A percentile compares a stretch with the other conserved stretches of the same genome.
Conservation (phyloP, 352 stramenopile species). For the Pythium aquatile region DNA sequence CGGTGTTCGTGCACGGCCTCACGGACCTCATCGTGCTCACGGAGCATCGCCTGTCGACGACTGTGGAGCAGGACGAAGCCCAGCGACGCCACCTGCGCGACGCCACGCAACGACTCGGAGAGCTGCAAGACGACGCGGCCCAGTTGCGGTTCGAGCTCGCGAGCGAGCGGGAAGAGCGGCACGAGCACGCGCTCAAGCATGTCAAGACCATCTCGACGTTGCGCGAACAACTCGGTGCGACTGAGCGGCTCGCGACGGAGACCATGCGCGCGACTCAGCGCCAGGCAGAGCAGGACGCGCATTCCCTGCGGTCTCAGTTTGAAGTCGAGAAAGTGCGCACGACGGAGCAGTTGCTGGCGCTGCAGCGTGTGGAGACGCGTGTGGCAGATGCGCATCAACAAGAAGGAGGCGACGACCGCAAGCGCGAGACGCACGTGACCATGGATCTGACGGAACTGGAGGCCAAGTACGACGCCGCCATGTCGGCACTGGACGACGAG, state of each 20-base stretch:
- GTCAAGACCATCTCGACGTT: conserved; percentile 35
- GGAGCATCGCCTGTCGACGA: conserved; percentile 42
- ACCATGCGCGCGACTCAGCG: conserved; percentile 34
- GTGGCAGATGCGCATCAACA: conserved; percentile 43
- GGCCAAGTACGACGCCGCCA: conserved; percentile 48
- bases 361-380: conserved; percentile 31
- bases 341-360: conserved; percentile 35
- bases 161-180: conserved; percentile 34
- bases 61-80: conserved; percentile 54
- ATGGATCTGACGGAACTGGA: conserved; percentile 50
- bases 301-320: conserved; percentile 37
- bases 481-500: conserved; percentile 40
- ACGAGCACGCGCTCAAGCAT: conserved; percentile 32
- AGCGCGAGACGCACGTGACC: conserved; percentile 36
- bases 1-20: conserved; percentile 35
- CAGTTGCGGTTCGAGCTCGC: conserved; percentile 63
- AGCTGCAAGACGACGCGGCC: conserved; percentile 58
- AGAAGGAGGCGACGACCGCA: conserved; percentile 49
- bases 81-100: conserved; percentile 36
- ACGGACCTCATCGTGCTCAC: conserved; percentile 42
- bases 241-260: conserved; percentile 37
- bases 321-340: conserved; percentile 31
- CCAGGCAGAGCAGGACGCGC: conserved; percentile 44
- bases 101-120: conserved; percentile 51
- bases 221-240: conserved; percentile 47